Evolutionary conservation across 352 stramenopile species (phyloP).

Genomic region (Globisporangium barbulae): DNA sequence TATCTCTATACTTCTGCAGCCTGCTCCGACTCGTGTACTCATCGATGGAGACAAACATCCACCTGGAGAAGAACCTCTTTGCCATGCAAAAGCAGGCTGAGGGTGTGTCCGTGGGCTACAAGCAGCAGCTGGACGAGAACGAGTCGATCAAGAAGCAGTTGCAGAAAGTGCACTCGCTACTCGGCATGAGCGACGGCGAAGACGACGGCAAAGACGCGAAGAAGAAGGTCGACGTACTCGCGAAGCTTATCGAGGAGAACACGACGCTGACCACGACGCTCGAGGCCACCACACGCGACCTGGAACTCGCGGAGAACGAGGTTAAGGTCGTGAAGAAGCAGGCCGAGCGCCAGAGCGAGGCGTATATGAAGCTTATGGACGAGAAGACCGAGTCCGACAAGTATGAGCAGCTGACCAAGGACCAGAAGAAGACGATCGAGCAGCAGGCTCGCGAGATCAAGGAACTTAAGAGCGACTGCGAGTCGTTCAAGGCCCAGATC

Average conservation of each 20-base stretch:
- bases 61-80: conserved; percentile 59
- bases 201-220: conserved; percentile 23
- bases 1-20: conserved; percentile 5
- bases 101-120: conserved; percentile 58
- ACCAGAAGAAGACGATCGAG: conserved; percentile 42
- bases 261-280: conserved; percentile 41
- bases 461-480: conserved; percentile 53
- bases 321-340: conserved; percentile 72
- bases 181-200: conserved; percentile 23
- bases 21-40: conserved; percentile 77
- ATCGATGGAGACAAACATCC: conserved; percentile 62
- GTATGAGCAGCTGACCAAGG: conserved; percentile 35
- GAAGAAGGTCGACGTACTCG: conserved; percentile 43
- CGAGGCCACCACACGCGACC: conserved; percentile 28
- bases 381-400: conserved; percentile 65
- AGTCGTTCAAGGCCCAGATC: conserved; percentile 74
- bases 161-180: conserved; percentile 57
- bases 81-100: conserved; percentile 83
- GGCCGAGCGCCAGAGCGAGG: conserved; percentile 66
- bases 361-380: conserved; percentile 83
- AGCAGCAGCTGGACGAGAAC: conserved; percentile 64
- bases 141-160: conserved; percentile 63
- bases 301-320: conserved; percentile 44
- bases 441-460: conserved; percentile 41
- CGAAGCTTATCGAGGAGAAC: conserved; percentile 67